A percentile compares a stretch with the other conserved stretches of the same genome.
These are phyloP conservation scores for Clathrus columnatus DNA, from an alignment of 768 basidiomycete species.

Conservation along the genomic window DNA sequence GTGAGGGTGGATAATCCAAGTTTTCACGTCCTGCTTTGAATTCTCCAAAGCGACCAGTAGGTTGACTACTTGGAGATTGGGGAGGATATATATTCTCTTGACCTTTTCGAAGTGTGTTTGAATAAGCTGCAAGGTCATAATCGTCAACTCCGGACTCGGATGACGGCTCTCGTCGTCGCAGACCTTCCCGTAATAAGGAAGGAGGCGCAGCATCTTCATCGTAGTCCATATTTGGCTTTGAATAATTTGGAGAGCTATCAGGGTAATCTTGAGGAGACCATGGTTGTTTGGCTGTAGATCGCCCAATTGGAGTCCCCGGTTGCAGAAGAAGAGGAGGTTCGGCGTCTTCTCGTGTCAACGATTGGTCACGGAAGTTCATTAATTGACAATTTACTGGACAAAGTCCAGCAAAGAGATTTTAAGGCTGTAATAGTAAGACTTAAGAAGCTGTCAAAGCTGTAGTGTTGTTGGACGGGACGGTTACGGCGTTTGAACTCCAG, in stretches of 20 bases:
- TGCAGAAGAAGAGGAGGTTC: not conserved
- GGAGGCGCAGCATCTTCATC: not conserved
- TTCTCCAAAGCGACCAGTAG: not conserved
- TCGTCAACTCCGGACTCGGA: constrained; percentile 57
- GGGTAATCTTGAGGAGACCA: constrained; percentile 4
- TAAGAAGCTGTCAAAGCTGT: too few species aligned
- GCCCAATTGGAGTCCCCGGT: not conserved
- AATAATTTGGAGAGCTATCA: not conserved
- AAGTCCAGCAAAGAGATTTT: too few species aligned
- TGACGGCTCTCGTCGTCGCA: constrained; percentile 36
- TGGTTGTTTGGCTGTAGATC: not conserved
- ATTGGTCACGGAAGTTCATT: too few species aligned
- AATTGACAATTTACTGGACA: too few species aligned
- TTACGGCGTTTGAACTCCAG: too few species aligned
- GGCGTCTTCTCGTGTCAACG: not conserved
- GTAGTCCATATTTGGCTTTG: not conserved
- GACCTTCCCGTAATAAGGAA: not conserved
- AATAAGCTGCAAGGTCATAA: constrained; percentile 65
- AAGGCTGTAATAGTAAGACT: too few species aligned
- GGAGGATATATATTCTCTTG: constrained; percentile 26
- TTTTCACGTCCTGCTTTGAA: not conserved
- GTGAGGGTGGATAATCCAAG: constrained; percentile 16
- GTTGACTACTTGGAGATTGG: constrained; percentile 10
- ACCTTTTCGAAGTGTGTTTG: constrained; percentile 36
- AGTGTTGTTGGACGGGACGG: too few species aligned